phyloP scores from a whole-genome alignment of 2,329 filamentous ascomycete genomes.

The Torrubiellomyces zombiae region DNA sequence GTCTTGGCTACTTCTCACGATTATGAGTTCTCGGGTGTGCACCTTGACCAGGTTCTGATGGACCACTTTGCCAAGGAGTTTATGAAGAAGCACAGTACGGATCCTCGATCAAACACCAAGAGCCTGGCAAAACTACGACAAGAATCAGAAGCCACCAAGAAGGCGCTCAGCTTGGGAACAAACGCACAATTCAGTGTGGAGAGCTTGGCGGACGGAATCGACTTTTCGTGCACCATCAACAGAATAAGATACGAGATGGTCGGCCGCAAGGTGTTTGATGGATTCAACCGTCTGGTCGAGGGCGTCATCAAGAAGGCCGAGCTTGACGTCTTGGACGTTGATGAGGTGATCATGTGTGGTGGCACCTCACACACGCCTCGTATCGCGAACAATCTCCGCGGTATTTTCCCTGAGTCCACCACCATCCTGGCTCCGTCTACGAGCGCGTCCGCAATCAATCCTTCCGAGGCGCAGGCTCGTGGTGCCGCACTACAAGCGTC shows the following conservation, averaged over 20 bases:
- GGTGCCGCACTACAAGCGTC: slow-evolving; percentile 93
- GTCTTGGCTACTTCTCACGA: slow-evolving; percentile 87
- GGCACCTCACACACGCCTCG: slow-evolving; percentile 88
- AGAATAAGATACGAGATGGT: slow-evolving; percentile 83
- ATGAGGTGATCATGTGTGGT: slow-evolving; percentile 86
- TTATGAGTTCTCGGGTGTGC: slow-evolving; percentile 76
- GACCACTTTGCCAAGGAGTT: slow-evolving; percentile 99
- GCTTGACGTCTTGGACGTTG: slow-evolving; percentile 80
- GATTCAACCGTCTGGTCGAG: slow-evolving; percentile 74
- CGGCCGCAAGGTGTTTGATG: slow-evolving; percentile 68
- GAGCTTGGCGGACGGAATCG: slow-evolving; percentile 71
- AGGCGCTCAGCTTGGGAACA: slow-evolving; percentile 72
- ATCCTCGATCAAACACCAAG: slow-evolving; percentile 67
- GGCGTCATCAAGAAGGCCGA: slow-evolving; percentile 80
- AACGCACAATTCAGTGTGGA: slow-evolving; percentile 90
- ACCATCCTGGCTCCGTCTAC: slow-evolving; percentile 72
- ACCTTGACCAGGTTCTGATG: slow-evolving; percentile 79
- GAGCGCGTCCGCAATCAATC: slow-evolving; percentile 65
- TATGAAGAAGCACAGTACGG: slow-evolving; percentile 85
- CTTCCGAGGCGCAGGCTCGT: slow-evolving; percentile 73
- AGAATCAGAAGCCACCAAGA: slow-evolving; percentile 83
- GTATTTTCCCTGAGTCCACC: slow-evolving; percentile 68
- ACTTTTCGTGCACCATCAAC: slow-evolving; percentile 88
- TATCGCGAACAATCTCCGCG: slow-evolving; percentile 64
- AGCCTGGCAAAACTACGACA: slow-evolving; percentile 83